Base-by-base conservation (phyloP, 2,329 filamentous ascomycete species). In the Thielaviopsis punctulata region DNA sequence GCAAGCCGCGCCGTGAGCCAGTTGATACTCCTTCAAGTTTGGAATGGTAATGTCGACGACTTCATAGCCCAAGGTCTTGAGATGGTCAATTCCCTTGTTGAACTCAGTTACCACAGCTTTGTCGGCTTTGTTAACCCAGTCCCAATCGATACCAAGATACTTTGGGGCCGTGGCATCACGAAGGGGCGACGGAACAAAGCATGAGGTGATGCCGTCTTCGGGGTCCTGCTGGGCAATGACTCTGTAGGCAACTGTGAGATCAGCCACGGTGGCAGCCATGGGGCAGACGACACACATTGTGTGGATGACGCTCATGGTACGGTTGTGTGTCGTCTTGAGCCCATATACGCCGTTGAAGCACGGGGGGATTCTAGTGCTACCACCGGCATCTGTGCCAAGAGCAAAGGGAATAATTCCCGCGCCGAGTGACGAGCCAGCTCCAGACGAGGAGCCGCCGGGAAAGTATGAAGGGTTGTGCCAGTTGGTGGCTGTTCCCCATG, bases 191-290 rank as follows among this genome's bases (percentile, higher is more conserved):
- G 78, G 71, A 0, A 75, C 74, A 63, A 93, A 92, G 13, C 72
- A 67, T 7, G 73, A 66, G 18, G 83, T 82, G 7, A 73, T 65
- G 0, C 73, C 68, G 62, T 82, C 74, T 2, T 71, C 65, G 0
- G 81, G 76, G 59, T 94, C 76, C 0, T 86, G 84, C 50, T 79
- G 74, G 2, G 84, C 75, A 75, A 93, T 87, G 59, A 85, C 63
- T 48, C 85, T 80, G 68, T 92, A 95, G n/a, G 84, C 82, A 50
- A 88, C 72, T 56, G 83, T 82, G 5, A 95, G 75, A 60, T 94
- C 89, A 33, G 80, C 71, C 56, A 84, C 84, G 52, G 75, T 90
- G 47, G 78, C 74, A 15, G 86, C 83, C 60, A 95, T 75, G 7
- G 89, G 88, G 0, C 86, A 86, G 6, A 77, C 70, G 15, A 92